Conservation (phyloP, 192 early-diverging fungal genomes). For the Cladochytrium replicatum region DNA sequence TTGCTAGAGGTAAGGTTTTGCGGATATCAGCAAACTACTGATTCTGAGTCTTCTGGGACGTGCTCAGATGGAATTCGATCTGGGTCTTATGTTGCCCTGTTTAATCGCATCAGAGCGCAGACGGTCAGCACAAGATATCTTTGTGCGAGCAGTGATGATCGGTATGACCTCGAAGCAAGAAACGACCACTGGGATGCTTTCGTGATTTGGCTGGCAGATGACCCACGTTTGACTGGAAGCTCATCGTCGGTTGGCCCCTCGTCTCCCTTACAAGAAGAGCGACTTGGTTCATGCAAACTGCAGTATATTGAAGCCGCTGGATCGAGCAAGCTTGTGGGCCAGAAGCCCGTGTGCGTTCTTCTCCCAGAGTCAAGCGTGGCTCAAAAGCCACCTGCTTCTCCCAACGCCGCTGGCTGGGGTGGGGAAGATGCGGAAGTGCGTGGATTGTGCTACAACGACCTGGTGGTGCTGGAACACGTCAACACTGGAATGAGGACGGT, state of each 20-base stretch:
- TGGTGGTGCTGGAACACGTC: slow-evolving; percentile 77
- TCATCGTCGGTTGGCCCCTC: slow-evolving; percentile 3
- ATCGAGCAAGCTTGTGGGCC: too few species aligned
- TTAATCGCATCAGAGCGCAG: slow-evolving; percentile 83
- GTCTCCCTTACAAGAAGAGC: too few species aligned
- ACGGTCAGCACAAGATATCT: slow-evolving; percentile 83
- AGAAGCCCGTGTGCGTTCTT: too few species aligned
- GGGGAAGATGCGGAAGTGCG: slow-evolving; percentile 26
- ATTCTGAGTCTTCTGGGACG: slow-evolving; percentile 49
- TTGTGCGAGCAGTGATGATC: slow-evolving; percentile 42
- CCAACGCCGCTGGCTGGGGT: slow-evolving; percentile 11
- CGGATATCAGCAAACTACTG: slow-evolving; percentile 68
- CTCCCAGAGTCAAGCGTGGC: too few species aligned
- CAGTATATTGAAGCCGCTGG: too few species aligned
- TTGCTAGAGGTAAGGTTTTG: slow-evolving; percentile 84
- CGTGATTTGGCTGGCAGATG: slow-evolving; percentile 74
- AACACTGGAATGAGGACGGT: slow-evolving; percentile 74
- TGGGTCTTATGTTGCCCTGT: slow-evolving; percentile 75
- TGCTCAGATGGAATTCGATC: slow-evolving; percentile 74
- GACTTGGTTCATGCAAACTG: too few species aligned
- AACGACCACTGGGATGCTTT: slow-evolving; percentile 81
- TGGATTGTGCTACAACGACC: slow-evolving; percentile 74
- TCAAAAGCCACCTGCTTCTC: too few species aligned
- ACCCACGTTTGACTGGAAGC: slow-evolving; percentile 41
- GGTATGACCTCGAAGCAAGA: slow-evolving; percentile 31